phyloP scores from a whole-genome alignment of 108 stramenopile species.

The Cyclotella kingstonii region DNA sequence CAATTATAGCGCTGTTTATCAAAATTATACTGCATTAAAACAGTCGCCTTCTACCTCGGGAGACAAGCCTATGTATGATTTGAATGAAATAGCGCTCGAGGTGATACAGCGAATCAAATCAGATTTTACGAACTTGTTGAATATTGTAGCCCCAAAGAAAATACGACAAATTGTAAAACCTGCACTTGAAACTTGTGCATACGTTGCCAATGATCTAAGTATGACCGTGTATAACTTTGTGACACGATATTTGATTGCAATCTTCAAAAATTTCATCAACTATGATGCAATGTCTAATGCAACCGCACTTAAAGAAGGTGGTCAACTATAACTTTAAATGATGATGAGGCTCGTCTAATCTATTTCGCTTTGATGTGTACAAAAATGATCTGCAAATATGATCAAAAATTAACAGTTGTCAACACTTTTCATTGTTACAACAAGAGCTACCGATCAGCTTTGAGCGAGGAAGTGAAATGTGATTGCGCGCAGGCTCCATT shows the following conservation, averaged over 20 bases:
- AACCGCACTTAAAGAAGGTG: no score
- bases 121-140: slow-evolving; percentile 19
- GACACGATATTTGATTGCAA: slow-evolving; percentile 17
- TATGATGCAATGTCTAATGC: no score
- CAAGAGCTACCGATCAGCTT: no score
- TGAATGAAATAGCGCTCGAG: slow-evolving; percentile 32
- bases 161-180: slow-evolving; percentile 23
- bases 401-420: no score
- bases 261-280: no score
- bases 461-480: no score
- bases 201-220: slow-evolving; percentile 23
- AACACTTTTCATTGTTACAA: no score
- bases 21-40: not conserved
- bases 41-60: not conserved
- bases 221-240: slow-evolving; percentile 13
- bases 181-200: slow-evolving; percentile 9
- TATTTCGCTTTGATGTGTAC: no score
- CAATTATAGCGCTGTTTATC: slow-evolving; percentile 5
- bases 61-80: slow-evolving; percentile 19
- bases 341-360: no score
- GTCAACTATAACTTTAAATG: no score
- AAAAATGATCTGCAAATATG: no score
- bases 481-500: no score
- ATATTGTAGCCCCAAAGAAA: slow-evolving; percentile 27
- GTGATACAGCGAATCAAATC: slow-evolving; percentile 33